Evolutionary conservation across 2,329 filamentous ascomycete genomes (phyloP).

Genomic region (Arthrinium phaeospermum): DNA sequence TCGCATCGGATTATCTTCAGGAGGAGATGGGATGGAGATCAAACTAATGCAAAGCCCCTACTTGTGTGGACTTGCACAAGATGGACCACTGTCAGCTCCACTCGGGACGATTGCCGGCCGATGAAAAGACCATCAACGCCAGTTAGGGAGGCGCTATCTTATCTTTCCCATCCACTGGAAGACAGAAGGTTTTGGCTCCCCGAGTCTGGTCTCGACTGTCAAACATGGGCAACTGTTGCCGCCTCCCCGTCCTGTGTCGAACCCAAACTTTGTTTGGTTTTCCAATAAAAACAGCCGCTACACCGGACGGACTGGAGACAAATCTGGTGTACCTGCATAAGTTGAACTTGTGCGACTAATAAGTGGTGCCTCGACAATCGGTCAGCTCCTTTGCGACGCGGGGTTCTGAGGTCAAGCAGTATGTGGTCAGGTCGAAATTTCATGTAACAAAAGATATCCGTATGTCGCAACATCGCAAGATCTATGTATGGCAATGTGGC

Average conservation of each 20-base stretch:
- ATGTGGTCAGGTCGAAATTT: neutral
- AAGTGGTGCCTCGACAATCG: neutral
- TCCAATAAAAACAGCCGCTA: neutral
- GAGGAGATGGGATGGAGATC: neutral
- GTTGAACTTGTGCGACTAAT: neutral
- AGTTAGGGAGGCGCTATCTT: neutral
- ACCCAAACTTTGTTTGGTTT: neutral
- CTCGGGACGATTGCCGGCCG: neutral
- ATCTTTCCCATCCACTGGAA: neutral
- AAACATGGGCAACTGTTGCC: neutral
- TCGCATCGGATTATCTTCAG: neutral
- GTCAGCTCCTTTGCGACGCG: neutral
- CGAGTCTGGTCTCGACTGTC: neutral
- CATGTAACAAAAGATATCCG: neutral
- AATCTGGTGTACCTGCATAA: neutral
- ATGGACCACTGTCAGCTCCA: neutral
- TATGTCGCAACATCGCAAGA: neutral
- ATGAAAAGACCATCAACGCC: neutral
- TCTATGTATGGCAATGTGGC: neutral
- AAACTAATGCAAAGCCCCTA: constrained; percentile 4
- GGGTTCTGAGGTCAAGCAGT: neutral
- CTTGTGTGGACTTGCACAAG: neutral
- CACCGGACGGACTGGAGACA: neutral
- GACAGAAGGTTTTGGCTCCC: neutral
- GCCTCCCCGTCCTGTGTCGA: neutral